A percentile compares a stretch with the other conserved stretches of the same genome.
Conservation (phyloP, 1,139 yeast genomes). For the Nakaseomyces glabratus region DNA sequence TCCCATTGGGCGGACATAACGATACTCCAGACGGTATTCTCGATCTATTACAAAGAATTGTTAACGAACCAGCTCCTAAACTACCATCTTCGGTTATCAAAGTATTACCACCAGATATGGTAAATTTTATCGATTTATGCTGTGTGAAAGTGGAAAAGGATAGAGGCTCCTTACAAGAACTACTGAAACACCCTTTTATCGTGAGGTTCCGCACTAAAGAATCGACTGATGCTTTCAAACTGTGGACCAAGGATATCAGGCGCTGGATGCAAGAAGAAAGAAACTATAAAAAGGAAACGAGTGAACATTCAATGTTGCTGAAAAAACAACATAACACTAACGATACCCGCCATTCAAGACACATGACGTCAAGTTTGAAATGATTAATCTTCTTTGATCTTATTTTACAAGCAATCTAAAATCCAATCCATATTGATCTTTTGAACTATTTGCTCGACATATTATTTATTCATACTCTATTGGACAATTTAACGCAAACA, state of each 20-base stretch:
- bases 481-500: no score
- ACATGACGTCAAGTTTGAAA: no score
- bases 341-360: no score
- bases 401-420: no score
- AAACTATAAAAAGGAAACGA: slow-evolving; percentile 25
- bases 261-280: slow-evolving; percentile 25
- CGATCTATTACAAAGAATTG: slow-evolving; percentile 84
- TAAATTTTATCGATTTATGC: slow-evolving; percentile 60
- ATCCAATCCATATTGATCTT: no score
- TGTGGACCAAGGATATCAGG: slow-evolving; percentile 30
- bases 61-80: slow-evolving; percentile 83
- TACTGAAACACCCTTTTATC: slow-evolving; percentile 34
- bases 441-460: no score
- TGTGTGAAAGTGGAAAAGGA: slow-evolving; percentile 53
- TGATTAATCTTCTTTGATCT: no score
- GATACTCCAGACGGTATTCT: slow-evolving; percentile 80
- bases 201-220: slow-evolving; percentile 18
- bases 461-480: no score
- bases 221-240: slow-evolving; percentile 24
- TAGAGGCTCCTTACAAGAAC: slow-evolving; percentile 55
- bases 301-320: slow-evolving; percentile 25
- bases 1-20: slow-evolving; percentile 46
- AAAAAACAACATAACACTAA: no score
- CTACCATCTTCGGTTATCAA: slow-evolving; percentile 37
- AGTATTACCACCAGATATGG: slow-evolving; percentile 31